A percentile compares a stretch with the other conserved stretches of the same genome.
These are phyloP conservation scores for Chaetomiaceae sp. DNA, from an alignment of 2,329 filamentous ascomycete species.

Conservation along the genomic window DNA sequence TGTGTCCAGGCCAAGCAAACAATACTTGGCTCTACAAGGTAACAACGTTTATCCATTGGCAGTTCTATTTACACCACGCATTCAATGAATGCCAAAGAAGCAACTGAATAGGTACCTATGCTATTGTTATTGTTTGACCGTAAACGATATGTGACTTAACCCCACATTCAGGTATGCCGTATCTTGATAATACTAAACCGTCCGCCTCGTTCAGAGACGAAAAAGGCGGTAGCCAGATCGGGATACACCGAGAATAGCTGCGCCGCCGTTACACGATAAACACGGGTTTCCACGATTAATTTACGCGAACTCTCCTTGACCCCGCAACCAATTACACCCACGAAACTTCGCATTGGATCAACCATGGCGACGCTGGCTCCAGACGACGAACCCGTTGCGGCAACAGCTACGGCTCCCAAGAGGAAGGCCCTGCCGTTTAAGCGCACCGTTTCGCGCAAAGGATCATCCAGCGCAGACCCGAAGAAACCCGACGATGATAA, in stretches of 20 bases:
- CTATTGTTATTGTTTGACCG: too few relatives aligned
- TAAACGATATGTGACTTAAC: too few relatives aligned
- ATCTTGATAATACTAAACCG: too few relatives aligned
- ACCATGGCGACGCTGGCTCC: constrained; percentile 12
- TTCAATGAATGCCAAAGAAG: too few relatives aligned
- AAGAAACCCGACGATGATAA: constrained; percentile 30
- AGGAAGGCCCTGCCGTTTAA: constrained; percentile 29
- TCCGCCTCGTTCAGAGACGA: too few relatives aligned
- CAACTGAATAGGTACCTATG: too few relatives aligned
- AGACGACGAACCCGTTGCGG: background rate
- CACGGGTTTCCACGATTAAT: constrained; percentile 3
- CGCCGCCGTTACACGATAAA: background rate
- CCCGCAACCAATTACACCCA: background rate
- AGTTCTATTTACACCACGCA: too few relatives aligned
- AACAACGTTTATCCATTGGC: too few relatives aligned
- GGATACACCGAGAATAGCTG: background rate
- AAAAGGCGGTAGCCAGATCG: background rate
- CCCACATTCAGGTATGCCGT: too few relatives aligned
- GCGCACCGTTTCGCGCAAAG: constrained; percentile 24
- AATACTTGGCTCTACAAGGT: too few relatives aligned
- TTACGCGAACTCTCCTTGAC: background rate
- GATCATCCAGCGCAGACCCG: background rate
- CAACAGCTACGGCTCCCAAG: constrained; percentile 14
- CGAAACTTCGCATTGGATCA: background rate
- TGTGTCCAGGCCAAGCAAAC: too few relatives aligned